Conservation (phyloP, 345 rosid genomes). For the Psidium friedrichsthalianum region DNA sequence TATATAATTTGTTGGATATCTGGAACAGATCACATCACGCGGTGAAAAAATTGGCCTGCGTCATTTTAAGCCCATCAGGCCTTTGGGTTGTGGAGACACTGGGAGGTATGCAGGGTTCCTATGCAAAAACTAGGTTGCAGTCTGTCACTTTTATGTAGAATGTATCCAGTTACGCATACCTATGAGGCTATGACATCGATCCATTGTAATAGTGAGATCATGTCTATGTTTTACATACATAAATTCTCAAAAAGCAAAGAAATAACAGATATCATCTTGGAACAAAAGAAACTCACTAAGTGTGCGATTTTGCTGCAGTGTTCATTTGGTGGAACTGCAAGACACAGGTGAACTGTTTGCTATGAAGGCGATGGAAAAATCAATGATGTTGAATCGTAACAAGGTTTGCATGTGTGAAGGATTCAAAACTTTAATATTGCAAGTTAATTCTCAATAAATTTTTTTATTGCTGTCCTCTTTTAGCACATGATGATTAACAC, state of each 20-base stretch:
- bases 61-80: conserved; percentile 91
- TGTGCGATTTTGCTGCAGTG: conserved; percentile 24
- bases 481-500: not conserved
- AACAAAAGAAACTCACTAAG: not conserved
- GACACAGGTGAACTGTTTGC: conserved; percentile 71
- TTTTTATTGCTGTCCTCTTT: not conserved
- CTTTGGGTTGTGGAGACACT: conserved; percentile 94
- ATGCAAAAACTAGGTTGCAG: not conserved
- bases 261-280: not conserved
- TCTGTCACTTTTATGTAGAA: not conserved
- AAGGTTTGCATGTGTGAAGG: conserved; percentile 35
- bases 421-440: not conserved
- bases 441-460: not conserved
- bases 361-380: conserved; percentile 98
- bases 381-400: conserved; percentile 77
- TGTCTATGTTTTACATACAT: not conserved
- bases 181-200: not conserved
- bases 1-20: not conserved
- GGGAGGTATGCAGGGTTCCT: conserved; percentile 54
- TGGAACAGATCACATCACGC: conserved; percentile 44
- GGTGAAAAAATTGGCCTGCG: conserved; percentile 70
- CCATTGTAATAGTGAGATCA: not conserved
- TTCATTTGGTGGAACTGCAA: conserved; percentile 85
- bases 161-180: not conserved
- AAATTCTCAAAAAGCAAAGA: not conserved